Percentiles rank a stretch among this genome's conserved stretches.
These are phyloP conservation scores for Sclerotinia borealis DNA, from an alignment of 2,329 filamentous ascomycete genomes.

Conservation along the genomic window DNA sequence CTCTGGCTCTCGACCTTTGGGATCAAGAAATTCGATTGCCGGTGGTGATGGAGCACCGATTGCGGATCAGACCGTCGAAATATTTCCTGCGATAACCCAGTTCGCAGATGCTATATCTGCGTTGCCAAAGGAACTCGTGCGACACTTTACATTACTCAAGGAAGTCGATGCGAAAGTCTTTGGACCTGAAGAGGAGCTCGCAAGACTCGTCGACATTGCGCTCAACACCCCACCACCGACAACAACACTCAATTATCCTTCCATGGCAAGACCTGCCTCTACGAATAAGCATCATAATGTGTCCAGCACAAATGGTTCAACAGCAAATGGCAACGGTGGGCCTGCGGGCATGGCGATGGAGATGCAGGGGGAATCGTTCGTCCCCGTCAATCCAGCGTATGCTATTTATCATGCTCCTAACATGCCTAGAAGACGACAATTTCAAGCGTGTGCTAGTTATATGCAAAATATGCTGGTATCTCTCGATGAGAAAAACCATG, in stretches of 20 bases:
- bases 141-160: slow-evolving; percentile 91
- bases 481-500: slow-evolving; percentile 95
- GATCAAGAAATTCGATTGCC: slow-evolving; percentile 40
- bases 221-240: slow-evolving; percentile 44
- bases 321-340: slow-evolving; percentile 26
- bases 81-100: slow-evolving; percentile 60
- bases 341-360: slow-evolving; percentile 21
- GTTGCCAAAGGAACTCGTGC: slow-evolving; percentile 88
- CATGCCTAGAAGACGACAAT: slow-evolving; percentile 64
- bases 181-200: slow-evolving; percentile 75
- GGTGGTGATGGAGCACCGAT: slow-evolving; percentile 31
- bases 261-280: slow-evolving; percentile 25
- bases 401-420: slow-evolving; percentile 51
- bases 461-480: slow-evolving; percentile 83
- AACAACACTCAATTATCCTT: slow-evolving; percentile 28
- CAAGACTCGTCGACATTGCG: slow-evolving; percentile 65
- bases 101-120: slow-evolving; percentile 92
- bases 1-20: slow-evolving; percentile 39
- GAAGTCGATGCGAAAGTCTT: slow-evolving; percentile 98
- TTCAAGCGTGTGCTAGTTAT: slow-evolving; percentile 69
- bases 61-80: slow-evolving; percentile 53
- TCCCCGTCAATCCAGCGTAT: slow-evolving; percentile 34
- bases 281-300: slow-evolving; percentile 27
- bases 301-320: slow-evolving; percentile 26
- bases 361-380: slow-evolving; percentile 8